These are phyloP conservation scores for Thelephora terrestris DNA, from an alignment of 1,284 basidiomycete species.

Conservation along the genomic window DNA sequence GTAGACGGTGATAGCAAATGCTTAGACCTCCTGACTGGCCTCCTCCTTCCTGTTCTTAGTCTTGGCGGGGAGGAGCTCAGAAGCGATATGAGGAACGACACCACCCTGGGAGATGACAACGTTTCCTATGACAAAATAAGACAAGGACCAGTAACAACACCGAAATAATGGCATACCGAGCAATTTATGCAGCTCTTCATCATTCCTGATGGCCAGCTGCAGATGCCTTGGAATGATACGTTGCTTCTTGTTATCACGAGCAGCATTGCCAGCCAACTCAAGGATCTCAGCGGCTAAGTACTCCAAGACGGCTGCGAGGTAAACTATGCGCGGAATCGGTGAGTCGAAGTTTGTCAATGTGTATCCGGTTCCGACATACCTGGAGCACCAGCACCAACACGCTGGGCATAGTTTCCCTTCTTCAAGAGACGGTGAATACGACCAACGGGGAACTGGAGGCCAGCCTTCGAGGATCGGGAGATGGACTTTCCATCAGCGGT, in stretches of 20 bases:
- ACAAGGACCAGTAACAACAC: neutral
- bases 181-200: conserved; percentile 43
- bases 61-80: conserved; percentile 53
- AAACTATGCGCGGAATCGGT: conserved; percentile 40
- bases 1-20: neutral
- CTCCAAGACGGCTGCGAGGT: conserved; percentile 78
- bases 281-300: conserved; percentile 84
- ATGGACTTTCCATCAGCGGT: conserved; percentile 37
- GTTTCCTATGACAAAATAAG: conserved; percentile 49
- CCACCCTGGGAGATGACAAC: conserved; percentile 82
- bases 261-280: conserved; percentile 81
- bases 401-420: conserved; percentile 70
- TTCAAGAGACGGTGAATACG: conserved; percentile 82
- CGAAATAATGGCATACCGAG: neutral
- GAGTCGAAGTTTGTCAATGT: neutral
- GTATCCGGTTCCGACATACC: conserved; percentile 32
- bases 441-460: conserved; percentile 80
- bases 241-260: conserved; percentile 67
- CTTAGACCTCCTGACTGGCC: conserved; percentile 1
- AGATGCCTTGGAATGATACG: conserved; percentile 81
- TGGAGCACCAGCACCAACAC: conserved; percentile 62
- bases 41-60: neutral
- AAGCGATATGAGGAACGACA: conserved; percentile 62
- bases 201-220: conserved; percentile 79
- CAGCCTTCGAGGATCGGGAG: conserved; percentile 71